Conservation (phyloP, 768 basidiomycete species). For the Lepiota venenata region DNA sequence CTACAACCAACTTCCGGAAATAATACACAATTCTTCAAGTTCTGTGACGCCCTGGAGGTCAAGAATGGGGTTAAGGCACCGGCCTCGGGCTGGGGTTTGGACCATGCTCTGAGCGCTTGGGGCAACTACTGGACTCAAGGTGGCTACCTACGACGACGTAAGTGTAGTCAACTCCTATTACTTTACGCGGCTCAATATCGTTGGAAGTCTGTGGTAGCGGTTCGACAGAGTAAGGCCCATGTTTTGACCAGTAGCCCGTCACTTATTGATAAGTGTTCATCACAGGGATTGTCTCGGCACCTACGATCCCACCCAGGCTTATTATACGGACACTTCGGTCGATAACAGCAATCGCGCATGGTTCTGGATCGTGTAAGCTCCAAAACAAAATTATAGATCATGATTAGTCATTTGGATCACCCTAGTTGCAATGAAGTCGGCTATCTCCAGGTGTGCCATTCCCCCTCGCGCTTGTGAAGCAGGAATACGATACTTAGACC, state of each 20-base stretch:
- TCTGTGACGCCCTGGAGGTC: conserved; percentile 68
- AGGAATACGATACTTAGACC: background rate
- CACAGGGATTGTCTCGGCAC: conserved; percentile 39
- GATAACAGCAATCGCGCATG: conserved; percentile 61
- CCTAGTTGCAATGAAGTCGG: conserved; percentile 72
- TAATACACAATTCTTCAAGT: conserved; percentile 46
- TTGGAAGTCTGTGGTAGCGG: conserved; percentile 47
- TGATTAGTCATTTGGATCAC: background rate
- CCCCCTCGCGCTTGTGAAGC: background rate
- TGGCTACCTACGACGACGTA: conserved; percentile 40
- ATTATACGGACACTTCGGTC: conserved; percentile 53
- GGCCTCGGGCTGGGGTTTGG: conserved; percentile 56
- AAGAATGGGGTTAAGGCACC: conserved; percentile 51
- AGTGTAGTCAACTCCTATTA: conserved; percentile 20
- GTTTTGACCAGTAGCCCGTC: background rate
- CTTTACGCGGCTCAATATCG: background rate
- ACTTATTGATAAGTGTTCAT: background rate
- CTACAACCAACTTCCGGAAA: conserved; percentile 50
- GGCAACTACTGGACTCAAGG: conserved; percentile 50
- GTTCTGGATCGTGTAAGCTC: conserved; percentile 65
- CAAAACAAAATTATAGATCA: too few species aligned
- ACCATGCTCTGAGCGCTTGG: conserved; percentile 60
- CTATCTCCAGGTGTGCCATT: conserved; percentile 39
- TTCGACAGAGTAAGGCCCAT: conserved; percentile 43
- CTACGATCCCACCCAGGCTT: conserved; percentile 34